Percentiles rank a stretch among this genome's conserved stretches.
phyloP scores from a whole-genome alignment of 2,329 filamentous ascomycete species.

The Zymoseptoria ardabiliae region DNA sequence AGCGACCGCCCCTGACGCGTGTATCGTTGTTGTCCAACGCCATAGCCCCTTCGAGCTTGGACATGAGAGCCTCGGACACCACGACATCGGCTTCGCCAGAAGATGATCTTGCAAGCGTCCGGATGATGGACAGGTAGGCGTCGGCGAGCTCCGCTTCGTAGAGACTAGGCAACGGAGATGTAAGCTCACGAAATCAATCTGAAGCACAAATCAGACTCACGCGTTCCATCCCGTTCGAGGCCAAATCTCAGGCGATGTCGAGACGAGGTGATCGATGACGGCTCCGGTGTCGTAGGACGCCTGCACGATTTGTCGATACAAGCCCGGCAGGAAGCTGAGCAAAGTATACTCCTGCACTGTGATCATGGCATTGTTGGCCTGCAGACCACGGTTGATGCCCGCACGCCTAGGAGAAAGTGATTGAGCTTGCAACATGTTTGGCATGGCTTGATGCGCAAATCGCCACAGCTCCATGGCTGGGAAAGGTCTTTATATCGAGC shows the following conservation, averaged over 20 bases:
- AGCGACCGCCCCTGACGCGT: neutral
- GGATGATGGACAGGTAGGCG: constrained; percentile 6
- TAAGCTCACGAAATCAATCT: neutral
- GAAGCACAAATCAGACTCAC: neutral
- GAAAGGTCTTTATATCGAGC: neutral
- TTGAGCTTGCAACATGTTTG: neutral
- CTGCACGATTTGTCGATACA: neutral
- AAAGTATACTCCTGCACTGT: constrained; percentile 3
- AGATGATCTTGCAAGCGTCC: constrained; percentile 2
- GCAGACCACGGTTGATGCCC: neutral
- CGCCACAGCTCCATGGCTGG: neutral
- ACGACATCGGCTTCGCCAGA: constrained; percentile 3
- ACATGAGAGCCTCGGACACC: constrained; percentile 2
- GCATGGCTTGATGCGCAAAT: neutral
- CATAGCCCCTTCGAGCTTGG: neutral
- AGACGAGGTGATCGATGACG: constrained; percentile 6
- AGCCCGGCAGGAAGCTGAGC: constrained; percentile 1
- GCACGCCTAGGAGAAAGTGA: neutral
- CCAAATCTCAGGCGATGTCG: constrained; percentile 4
- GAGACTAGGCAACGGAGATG: neutral
- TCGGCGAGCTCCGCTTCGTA: constrained; percentile 3
- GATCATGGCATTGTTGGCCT: neutral
- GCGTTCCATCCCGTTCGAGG: constrained; percentile 8
- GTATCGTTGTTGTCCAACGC: neutral
- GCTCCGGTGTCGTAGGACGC: neutral